Conservation (phyloP, 805 yeast genomes). For the Metschnikowia arizonensis region DNA sequence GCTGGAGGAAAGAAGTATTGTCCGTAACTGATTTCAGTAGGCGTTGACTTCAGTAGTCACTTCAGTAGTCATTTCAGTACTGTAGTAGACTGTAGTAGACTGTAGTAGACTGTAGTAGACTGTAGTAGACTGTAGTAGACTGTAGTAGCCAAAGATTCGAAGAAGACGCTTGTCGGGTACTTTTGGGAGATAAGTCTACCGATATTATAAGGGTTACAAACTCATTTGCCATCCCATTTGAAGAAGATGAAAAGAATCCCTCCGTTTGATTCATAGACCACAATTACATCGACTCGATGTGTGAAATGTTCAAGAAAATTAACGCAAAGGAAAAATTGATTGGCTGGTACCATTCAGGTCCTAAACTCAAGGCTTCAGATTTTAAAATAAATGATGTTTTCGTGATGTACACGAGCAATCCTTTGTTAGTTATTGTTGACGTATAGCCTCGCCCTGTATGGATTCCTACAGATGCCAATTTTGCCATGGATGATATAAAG, state of each 20-base stretch:
- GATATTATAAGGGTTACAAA: constrained; percentile 72
- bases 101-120: too few species aligned
- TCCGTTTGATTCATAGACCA: constrained; percentile 97
- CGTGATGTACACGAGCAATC: constrained; percentile 75
- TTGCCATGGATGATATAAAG: constrained; percentile 90
- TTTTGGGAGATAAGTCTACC: constrained; percentile 72
- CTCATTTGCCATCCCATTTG: constrained; percentile 96
- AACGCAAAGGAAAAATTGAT: constrained; percentile 93
- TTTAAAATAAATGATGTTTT: constrained; percentile 85
- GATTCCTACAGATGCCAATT: constrained; percentile 92
- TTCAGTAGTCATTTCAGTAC: too few species aligned
- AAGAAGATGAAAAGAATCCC: constrained; percentile 89
- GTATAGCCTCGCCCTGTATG: constrained; percentile 83
- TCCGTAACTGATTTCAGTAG: too few species aligned
- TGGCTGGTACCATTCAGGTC: constrained; percentile 99
- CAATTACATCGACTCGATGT: constrained; percentile 92
- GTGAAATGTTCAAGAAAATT: constrained; percentile 95
- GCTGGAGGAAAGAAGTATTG: too few species aligned
- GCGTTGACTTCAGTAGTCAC: too few species aligned
- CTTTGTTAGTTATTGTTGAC: constrained; percentile 85
- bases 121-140: too few species aligned
- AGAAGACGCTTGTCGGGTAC: constrained; percentile 92
- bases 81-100: too few species aligned
- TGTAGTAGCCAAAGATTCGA: constrained; percentile 60
- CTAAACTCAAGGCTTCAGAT: constrained; percentile 83